phyloP scores from a whole-genome alignment of 176 grass and related monocot genomes.

The Stipa capillata region DNA sequence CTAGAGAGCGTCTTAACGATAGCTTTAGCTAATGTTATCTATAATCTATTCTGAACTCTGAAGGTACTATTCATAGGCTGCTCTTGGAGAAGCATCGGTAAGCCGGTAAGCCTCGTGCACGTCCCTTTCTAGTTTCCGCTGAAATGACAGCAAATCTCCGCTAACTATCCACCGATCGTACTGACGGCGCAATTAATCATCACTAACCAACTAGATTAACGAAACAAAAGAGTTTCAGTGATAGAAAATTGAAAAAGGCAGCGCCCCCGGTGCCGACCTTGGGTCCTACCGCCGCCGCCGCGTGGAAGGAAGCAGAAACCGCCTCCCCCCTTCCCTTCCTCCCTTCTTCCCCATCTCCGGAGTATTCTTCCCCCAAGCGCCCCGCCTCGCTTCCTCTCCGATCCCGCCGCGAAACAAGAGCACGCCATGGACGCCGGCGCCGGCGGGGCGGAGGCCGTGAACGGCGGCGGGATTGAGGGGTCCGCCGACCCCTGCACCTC shows the following conservation, averaged over 20 bases:
- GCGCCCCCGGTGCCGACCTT: background rate
- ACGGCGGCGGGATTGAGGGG: conserved; percentile 42
- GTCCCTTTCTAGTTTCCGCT: no score
- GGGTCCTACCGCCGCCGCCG: background rate
- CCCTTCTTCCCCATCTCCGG: background rate
- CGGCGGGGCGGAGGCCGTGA: conserved; percentile 19
- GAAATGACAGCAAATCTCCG: no score
- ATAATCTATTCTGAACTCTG: no score
- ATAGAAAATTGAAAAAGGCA: background rate
- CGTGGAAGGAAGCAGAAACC: conserved; percentile 15
- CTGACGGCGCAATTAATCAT: conserved; percentile 1
- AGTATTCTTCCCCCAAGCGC: background rate
- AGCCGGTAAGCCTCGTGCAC: no score
- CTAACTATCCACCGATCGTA: background rate
- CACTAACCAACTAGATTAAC: background rate
- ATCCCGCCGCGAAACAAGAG: background rate
- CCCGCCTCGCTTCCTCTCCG: background rate
- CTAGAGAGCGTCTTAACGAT: no score
- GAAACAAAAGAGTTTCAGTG: background rate
- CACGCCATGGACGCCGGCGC: conserved; percentile 29
- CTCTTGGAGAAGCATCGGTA: no score
- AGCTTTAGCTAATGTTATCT: no score
- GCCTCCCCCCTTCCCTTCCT: background rate
- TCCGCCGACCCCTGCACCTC: conserved; percentile 54
- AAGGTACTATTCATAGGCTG: no score